Evolutionary conservation across 768 basidiomycete genomes (phyloP), one percentile per base, ranked within the genome.

Genomic region (Hericium rajendrae): DNA sequence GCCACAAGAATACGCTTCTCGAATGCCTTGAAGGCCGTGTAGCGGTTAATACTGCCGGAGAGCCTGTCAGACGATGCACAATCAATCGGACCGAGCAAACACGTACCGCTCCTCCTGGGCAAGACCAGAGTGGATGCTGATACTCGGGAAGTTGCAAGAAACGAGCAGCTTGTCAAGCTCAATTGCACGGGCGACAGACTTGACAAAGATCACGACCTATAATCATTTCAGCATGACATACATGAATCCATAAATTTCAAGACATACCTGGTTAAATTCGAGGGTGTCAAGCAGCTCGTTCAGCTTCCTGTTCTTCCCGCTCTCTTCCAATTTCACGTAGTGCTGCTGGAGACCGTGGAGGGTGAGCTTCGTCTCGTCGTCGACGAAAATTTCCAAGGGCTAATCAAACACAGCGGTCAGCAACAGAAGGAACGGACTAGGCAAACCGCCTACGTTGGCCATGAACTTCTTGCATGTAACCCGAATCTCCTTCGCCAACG

Each of bases 401-500:
- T 99, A 65, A 15, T 60, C 38, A 39, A 46, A 20, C 65, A 49
- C 53, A 12, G 59, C 32, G 32, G 26, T 39, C 48, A 63, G 38
- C 18, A 38, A 58, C 37, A 8, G 15, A 13, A 20, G n/a, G 6
- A 48, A n/a, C 38, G 8, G 2, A 22, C 22, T 52, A 40, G 16
- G 51, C 54, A 38, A 43, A 10, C 18, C 0, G 80, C 94, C 62
- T 66, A 97, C 97, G 69, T 91, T 95, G 37, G 91, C 90, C 97
- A 99, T 99, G 72, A 99, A 99, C 71, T 99, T 98, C 77, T 98
- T 98, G 84, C 97, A 99, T 0, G 97, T 98, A 6, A 86, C 80
- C 57, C 97, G 82, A 58, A 99, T 95, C 63, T 98, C 97, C 78
- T 99, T 98, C 57, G 92, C 85, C 59, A 99, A 75, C 1, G 97